Evolutionary conservation across 306 rosid species (phyloP).

Genomic region (Sesbania bispinosa): DNA sequence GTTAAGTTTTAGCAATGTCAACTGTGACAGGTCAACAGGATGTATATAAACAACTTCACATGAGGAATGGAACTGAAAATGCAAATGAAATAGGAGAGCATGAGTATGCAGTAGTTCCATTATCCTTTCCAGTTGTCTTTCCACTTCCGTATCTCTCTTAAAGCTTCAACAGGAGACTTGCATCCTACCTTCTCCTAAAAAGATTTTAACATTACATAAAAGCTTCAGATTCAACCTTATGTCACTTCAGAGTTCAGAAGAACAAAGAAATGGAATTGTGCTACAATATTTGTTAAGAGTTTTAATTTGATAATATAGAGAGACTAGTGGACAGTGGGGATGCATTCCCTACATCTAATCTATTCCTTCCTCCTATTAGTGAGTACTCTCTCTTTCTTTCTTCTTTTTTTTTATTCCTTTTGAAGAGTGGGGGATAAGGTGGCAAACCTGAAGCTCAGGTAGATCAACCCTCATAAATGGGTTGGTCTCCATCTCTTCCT

Average conservation of each 20-base stretch:
- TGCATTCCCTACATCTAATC: not conserved
- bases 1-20: not conserved
- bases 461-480: too few species aligned
- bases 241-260: not conserved
- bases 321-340: not conserved
- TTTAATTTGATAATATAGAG: not conserved
- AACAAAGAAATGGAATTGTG: not conserved
- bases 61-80: too few species aligned
- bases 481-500: constrained; percentile 60
- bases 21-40: not conserved
- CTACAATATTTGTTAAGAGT: not conserved
- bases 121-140: constrained; percentile 71
- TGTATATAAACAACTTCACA: too few species aligned
- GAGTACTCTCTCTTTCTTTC: not conserved
- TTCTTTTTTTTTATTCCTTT: not conserved
- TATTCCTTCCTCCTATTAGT: too few species aligned
- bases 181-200: constrained; percentile 48
- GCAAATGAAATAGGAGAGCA: not conserved
- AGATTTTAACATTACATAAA: not conserved
- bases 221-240: too few species aligned
- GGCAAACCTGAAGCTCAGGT: constrained; percentile 62
- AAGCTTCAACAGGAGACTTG: constrained; percentile 50
- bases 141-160: constrained; percentile 50
- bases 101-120: not conserved
- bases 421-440: not conserved